Conservation (phyloP, 1,139 yeast species). For the Pneumocystis oryctolagi region DNA sequence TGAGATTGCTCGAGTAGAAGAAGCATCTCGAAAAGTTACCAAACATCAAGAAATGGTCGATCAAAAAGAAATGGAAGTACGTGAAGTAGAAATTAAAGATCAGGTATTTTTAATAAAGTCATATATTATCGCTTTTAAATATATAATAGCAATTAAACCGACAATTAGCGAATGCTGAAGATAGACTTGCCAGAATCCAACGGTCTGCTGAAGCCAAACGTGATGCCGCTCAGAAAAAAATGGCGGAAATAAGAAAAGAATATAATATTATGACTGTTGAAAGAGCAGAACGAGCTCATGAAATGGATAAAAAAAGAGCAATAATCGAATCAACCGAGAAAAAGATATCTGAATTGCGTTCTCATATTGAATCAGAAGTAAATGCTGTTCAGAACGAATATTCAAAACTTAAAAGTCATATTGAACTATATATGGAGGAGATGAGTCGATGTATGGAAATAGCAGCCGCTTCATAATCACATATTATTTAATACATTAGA, state of each 20-base stretch:
- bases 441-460: slow-evolving; percentile 29
- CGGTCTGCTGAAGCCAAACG: slow-evolving; percentile 37
- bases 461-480: slow-evolving; percentile 2
- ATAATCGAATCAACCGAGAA: slow-evolving; percentile 37
- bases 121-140: background rate
- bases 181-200: slow-evolving; percentile 38
- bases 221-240: slow-evolving; percentile 31
- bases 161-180: slow-evolving; percentile 40
- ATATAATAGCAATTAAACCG: slow-evolving; percentile 32
- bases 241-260: slow-evolving; percentile 33
- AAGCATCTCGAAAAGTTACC: slow-evolving; percentile 29
- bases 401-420: slow-evolving; percentile 39
- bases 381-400: slow-evolving; percentile 41
- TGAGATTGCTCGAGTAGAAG: slow-evolving; percentile 38
- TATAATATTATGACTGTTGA: slow-evolving; percentile 38
- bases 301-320: slow-evolving; percentile 35
- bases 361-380: slow-evolving; percentile 40
- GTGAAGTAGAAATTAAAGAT: slow-evolving; percentile 34
- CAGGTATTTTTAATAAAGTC: slow-evolving; percentile 16
- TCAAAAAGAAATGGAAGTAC: slow-evolving; percentile 31
- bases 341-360: slow-evolving; percentile 27
- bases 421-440: slow-evolving; percentile 35
- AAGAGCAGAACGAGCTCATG: slow-evolving; percentile 38
- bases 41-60: slow-evolving; percentile 36
- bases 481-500: background rate